Percentiles rank a stretch among this genome's conserved stretches.
Conservation (phyloP, 2,329 filamentous ascomycete species). For the Trichoderma harzianum region DNA sequence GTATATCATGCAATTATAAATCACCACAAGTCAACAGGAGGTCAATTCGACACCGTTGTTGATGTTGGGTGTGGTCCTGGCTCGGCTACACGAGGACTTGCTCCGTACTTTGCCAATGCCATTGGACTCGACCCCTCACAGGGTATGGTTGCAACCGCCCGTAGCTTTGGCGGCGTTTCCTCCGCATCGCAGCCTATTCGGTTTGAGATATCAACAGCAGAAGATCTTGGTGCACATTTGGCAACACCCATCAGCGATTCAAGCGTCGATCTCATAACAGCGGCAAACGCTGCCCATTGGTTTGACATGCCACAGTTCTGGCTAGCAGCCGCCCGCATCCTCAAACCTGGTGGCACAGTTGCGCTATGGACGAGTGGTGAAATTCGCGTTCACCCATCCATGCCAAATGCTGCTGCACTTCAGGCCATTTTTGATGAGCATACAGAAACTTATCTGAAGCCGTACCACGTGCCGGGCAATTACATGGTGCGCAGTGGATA, state of each 20-base stretch:
- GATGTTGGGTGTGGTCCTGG: slow-evolving; percentile 60
- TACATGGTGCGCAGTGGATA: neutral
- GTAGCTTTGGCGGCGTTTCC: neutral
- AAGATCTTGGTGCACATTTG: neutral
- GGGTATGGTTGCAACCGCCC: neutral
- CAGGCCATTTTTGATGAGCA: neutral
- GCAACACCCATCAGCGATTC: neutral
- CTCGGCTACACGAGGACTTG: slow-evolving; percentile 35
- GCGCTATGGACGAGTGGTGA: slow-evolving; percentile 46
- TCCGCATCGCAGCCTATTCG: neutral
- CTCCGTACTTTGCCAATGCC: neutral
- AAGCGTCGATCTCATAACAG: neutral
- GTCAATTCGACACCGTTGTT: slow-evolving; percentile 40
- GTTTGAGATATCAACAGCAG: neutral
- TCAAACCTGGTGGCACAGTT: slow-evolving; percentile 53
- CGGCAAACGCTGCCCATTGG: slow-evolving; percentile 54
- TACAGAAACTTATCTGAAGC: neutral
- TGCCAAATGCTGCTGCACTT: neutral
- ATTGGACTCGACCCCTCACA: neutral
- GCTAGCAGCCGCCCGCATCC: slow-evolving; percentile 40
- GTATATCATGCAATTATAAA: slow-evolving; percentile 34
- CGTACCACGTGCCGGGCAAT: neutral
- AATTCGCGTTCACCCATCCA: neutral
- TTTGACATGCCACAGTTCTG: slow-evolving; percentile 54
- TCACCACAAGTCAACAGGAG: slow-evolving; percentile 46